Evolutionary conservation across 2,329 filamentous ascomycete genomes (phyloP), one percentile per base, ranked within the genome.

Genomic region (Coniella lustricola): DNA sequence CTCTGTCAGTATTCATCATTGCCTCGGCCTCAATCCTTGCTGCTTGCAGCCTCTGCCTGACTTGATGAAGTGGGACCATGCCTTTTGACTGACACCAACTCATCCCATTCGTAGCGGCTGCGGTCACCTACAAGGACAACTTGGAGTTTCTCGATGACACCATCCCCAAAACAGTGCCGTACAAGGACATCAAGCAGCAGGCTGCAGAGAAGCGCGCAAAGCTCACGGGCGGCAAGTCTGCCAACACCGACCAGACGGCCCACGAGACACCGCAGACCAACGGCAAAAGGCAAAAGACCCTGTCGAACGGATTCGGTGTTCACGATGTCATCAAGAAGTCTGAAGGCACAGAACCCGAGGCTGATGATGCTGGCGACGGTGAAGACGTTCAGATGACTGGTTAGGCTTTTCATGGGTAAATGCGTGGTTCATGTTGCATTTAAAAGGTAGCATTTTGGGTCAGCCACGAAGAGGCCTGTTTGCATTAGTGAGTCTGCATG

Each of bases 111-210:
- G 44, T 59, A 90, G 89, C 90, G 57, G 87, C 81, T 60, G 91
- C 93, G 22, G 84, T 97, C 48, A 80, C 86, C 7, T 85, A 89
- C 63, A 82, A 90, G 54, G 93, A 97, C 66, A 94, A 94, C 64
- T 84, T 98, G 44, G 90, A 98, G 65, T 98, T 98, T 63, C 79
- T 98, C 13, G 77, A 86, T 54, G 93, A 98, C 66, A 81, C 95
- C 21, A 86, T 96, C 33, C 93, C 93, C 49, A 86, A 85, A 64
- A 96, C 90, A 1, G 79, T 84, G 5, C 82, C 87, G 14, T 94
- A 82, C 71, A 87, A 86, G 62, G 79, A 87, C 57, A 79, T 86
- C 68, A 91, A 90, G 70, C 82, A 82, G 38, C 60, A 79, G 54
- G 73, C 77, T 1, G 69, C 68, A 10, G 71, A 73, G 1, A 73